phyloP scores from a whole-genome alignment of 2,329 filamentous ascomycete genomes.

The Dothiorella sarmentorum region DNA sequence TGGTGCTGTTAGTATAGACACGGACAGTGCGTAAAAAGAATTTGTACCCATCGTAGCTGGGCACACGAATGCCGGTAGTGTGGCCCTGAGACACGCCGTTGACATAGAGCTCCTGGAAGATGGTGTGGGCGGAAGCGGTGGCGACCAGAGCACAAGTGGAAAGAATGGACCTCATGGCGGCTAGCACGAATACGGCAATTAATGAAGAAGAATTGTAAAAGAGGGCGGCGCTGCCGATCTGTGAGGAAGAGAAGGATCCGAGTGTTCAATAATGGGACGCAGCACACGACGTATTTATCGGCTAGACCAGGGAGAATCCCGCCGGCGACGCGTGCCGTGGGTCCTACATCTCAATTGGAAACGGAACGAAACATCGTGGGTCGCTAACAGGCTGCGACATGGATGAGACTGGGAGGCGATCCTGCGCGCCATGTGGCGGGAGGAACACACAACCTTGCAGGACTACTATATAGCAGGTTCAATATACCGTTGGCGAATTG shows the following conservation, averaged over 20 bases:
- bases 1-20: slow-evolving; percentile 23
- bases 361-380: slow-evolving; percentile 25
- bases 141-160: slow-evolving; percentile 21
- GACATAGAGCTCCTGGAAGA: slow-evolving; percentile 26
- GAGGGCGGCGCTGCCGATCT: slow-evolving; percentile 2
- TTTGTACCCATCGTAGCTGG: slow-evolving; percentile 47
- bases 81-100: slow-evolving; percentile 25
- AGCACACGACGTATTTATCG: slow-evolving; percentile 19
- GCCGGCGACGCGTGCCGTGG: slow-evolving; percentile 11
- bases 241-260: slow-evolving; percentile 8
- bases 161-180: slow-evolving; percentile 17
- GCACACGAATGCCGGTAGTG: slow-evolving; percentile 23
- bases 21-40: slow-evolving; percentile 5
- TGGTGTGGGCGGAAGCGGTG: slow-evolving; percentile 6
- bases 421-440: too few species aligned
- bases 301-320: slow-evolving; percentile 23
- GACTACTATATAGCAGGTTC: slow-evolving; percentile 17
- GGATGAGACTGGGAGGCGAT: not conserved
- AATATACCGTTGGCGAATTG: slow-evolving; percentile 12
- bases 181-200: slow-evolving; percentile 42
- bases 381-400: slow-evolving; percentile 19
- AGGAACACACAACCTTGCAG: slow-evolving; percentile 9
- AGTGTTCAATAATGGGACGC: too few species aligned
- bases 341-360: slow-evolving; percentile 24
- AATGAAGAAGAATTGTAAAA: not conserved